Evolutionary conservation across 805 yeast genomes (phyloP), one percentile per base, ranked within the genome.

Genomic region (Metschnikowia chrysomelidarum): DNA sequence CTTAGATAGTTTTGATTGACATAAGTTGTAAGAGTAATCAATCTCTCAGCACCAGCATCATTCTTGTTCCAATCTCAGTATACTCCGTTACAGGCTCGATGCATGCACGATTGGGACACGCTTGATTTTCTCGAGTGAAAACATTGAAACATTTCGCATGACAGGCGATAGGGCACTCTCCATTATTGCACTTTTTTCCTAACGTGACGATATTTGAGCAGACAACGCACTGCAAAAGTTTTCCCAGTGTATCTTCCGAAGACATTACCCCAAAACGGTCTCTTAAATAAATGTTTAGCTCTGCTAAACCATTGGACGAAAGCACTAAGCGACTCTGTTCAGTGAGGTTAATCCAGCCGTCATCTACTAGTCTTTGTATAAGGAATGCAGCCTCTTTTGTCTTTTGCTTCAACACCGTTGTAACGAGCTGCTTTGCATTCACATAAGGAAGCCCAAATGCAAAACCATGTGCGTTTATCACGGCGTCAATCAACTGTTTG

Each of bases 151-250:
- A 80, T 21, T 54, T 57, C 28, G 51, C 51, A 52, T 80, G 87
- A 47, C 75, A 75, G 18, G 73, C 50, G 2, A 1, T 47, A 45
- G 7, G 41, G 45, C 78, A 71, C 22, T 60, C 59, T 5, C 34
- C 25, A 16, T 28, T 32, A 24, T 23, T 25, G 33, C 50, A 47
- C 13, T 39, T 45, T 4, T 58, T 44, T 1, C 87, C 87, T 22
- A 69, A 40, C 0, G 83, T 79, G 3, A 75, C 72, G 5, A 79
- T 56, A 19, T 69, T 75, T 18, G 59, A 55, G 53, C 87, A 80
- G 11, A 73, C 78, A 19, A 44, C 34, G 47, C 87, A 80, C 16
- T 51, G 13, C 9, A 64, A 53, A 2, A 76, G 48, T 13, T 65
- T 59, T 2, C 76, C 79, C 33, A 39, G 42, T 5, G 34, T 19